Conservation (phyloP, 495 filamentous ascomycete genomes). For the Chaetomium cochliodes region DNA sequence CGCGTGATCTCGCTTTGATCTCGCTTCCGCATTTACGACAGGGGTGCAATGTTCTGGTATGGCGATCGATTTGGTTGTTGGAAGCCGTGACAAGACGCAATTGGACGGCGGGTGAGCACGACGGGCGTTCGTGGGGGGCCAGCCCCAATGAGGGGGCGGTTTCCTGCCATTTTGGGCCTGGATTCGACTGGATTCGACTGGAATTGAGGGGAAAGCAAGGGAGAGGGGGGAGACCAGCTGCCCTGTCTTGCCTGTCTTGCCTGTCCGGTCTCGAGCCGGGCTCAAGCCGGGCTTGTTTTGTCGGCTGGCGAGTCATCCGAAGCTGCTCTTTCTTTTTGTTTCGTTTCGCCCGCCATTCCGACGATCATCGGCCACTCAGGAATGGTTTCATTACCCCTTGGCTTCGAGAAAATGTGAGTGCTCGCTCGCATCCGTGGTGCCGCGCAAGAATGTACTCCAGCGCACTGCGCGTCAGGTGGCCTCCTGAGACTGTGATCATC, state of each 20-base stretch:
- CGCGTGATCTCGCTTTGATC: slow-evolving; percentile 6
- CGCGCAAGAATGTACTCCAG: not conserved
- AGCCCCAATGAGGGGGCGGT: not conserved
- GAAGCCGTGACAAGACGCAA: not conserved
- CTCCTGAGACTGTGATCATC: not conserved
- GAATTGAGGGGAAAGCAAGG: not conserved
- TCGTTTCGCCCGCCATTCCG: not conserved
- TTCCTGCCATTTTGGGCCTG: slow-evolving; percentile 2
- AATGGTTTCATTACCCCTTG: not conserved
- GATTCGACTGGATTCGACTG: too few species aligned
- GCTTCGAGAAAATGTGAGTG: not conserved
- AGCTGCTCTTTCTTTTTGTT: slow-evolving; percentile 2
- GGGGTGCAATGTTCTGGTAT: not conserved
- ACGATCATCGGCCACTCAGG: not conserved
- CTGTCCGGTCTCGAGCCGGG: too few species aligned
- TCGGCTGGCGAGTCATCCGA: not conserved
- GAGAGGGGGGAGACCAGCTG: too few species aligned
- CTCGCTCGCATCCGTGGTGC: not conserved
- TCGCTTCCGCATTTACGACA: slow-evolving; percentile 1
- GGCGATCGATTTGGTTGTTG: not conserved
- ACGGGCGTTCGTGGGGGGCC: not conserved
- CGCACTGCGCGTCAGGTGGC: not conserved
- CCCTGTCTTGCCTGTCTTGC: too few species aligned
- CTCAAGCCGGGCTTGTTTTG: too few species aligned
- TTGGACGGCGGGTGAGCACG: not conserved